Base-by-base conservation (phyloP, 1,284 basidiomycete genomes). In the Moesziomyces antarcticus region DNA sequence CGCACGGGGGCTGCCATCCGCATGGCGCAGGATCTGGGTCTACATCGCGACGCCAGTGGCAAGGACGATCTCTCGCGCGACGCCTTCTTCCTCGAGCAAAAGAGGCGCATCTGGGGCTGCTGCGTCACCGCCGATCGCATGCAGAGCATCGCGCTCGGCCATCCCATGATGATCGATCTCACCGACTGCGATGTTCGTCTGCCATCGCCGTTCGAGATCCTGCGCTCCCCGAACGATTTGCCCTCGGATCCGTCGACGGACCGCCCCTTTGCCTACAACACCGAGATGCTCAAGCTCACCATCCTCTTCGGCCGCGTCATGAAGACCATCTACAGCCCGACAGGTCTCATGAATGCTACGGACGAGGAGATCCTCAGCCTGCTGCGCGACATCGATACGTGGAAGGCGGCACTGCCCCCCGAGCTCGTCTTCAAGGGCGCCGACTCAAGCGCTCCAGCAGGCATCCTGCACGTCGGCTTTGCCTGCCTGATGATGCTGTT, bases 271-370 rank as follows among this genome's bases (percentile, higher is more conserved):
- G 76, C 74, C 6, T 81, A 74, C 72, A 81, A 81, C 50, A 81
- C 78, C 44, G 79, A 81, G 54, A 79, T 81, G 78, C 74, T 81
- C 63, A 81, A 81, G 62, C 67, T 81, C 41, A 70, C 72, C 53
- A 81, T 81, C 43, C 69, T 81, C n/a, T 80, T 81, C 49, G 79
- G 79, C 22, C 69, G 79, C 13, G 78, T 80, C 37, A 77, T 80
- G 77, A 81, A 81, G 73, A 81, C 78, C 50, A 79, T 81, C 61
- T 81, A 81, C 75, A 77, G 74, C 67, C 79, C 79, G 8, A 80
- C 79, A 9, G 79, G 79, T 21, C 62, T 81, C 45, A 81, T 81
- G 79, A 80, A 81, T 44, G 73, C 78, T 10, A 81, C 77, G 3
- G 79, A 81, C 64, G 69, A 79, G 24, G 78, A 81, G 50, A 81